A percentile compares a stretch with the other conserved stretches of the same genome.
These are phyloP conservation scores for Acidiella bohemica DNA, from an alignment of 495 filamentous ascomycete species.

Conservation along the genomic window DNA sequence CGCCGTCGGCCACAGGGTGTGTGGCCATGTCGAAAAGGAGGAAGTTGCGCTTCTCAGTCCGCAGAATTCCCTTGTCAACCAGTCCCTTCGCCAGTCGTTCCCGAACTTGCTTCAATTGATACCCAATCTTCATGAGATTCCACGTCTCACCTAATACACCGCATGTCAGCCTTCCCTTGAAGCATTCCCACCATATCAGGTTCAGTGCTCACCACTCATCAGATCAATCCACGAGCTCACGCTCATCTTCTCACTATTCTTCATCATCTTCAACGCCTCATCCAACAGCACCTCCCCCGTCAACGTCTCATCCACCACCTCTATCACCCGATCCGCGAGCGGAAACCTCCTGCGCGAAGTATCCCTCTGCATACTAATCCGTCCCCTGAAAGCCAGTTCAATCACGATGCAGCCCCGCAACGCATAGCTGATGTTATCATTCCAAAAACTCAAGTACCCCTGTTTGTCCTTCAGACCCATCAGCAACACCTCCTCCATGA, in stretches of 20 bases:
- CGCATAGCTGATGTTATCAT: slow-evolving; percentile 98
- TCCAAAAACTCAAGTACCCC: slow-evolving; percentile 99
- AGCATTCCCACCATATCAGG: neutral
- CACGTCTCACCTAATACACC: slow-evolving; percentile 73
- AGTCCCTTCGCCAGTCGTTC: slow-evolving; percentile 96
- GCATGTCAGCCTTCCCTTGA: slow-evolving; percentile 1
- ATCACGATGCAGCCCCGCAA: slow-evolving; percentile 95
- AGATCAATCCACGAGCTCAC: slow-evolving; percentile 97
- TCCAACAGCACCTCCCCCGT: slow-evolving; percentile 96
- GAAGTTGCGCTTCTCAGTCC: slow-evolving; percentile 98
- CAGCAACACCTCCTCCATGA: slow-evolving; percentile 96
- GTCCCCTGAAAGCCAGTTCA: slow-evolving; percentile 87
- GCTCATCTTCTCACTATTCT: slow-evolving; percentile 98
- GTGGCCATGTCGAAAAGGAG: slow-evolving; percentile 99
- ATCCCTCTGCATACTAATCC: slow-evolving; percentile 97
- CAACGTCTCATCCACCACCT: slow-evolving; percentile 92
- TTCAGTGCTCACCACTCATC: slow-evolving; percentile 67
- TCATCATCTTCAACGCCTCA: slow-evolving; percentile 99
- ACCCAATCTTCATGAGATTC: slow-evolving; percentile 99
- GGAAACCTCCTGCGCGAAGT: slow-evolving; percentile 83
- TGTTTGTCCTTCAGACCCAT: slow-evolving; percentile 97
- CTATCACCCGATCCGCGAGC: slow-evolving; percentile 80
- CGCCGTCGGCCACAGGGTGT: slow-evolving; percentile 92
- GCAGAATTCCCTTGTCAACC: slow-evolving; percentile 95
- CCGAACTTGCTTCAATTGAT: slow-evolving; percentile 97